Evolutionary conservation across 2,329 filamentous ascomycete species (phyloP).

Genomic region (Fusarium tjaetaba): DNA sequence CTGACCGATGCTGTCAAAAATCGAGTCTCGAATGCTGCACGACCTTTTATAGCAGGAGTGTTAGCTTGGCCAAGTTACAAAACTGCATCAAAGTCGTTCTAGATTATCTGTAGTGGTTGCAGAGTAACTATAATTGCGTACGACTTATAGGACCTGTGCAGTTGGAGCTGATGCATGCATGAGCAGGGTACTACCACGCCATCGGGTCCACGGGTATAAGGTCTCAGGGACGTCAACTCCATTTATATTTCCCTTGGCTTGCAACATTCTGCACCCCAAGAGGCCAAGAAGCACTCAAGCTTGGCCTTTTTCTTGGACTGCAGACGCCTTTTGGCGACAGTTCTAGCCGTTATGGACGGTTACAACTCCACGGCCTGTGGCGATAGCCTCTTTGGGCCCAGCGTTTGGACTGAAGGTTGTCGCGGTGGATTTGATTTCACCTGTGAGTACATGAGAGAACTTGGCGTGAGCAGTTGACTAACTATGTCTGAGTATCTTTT

Average conservation of each 20-base stretch:
- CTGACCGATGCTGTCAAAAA: neutral
- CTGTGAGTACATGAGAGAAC: constrained; percentile 20
- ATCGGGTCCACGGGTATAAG: constrained; percentile 4
- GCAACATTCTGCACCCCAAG: neutral
- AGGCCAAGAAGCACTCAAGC: neutral
- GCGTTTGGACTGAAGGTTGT: constrained; percentile 43
- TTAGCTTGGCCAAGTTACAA: neutral
- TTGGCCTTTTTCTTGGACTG: neutral
- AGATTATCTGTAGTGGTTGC: neutral
- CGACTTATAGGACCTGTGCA: neutral
- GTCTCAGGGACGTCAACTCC: neutral
- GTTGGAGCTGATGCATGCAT: neutral
- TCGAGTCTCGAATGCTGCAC: neutral
- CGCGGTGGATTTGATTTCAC: constrained; percentile 48
- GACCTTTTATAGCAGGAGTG: neutral
- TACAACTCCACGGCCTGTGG: constrained; percentile 43
- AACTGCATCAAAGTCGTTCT: neutral
- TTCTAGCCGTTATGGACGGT: constrained; percentile 15
- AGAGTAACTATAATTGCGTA: neutral
- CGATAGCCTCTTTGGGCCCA: constrained; percentile 46
- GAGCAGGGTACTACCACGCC: neutral
- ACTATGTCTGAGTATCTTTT: constrained; percentile 41
- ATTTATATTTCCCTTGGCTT: neutral
- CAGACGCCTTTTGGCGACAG: neutral
- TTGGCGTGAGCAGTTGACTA: neutral